Percentiles rank a stretch among this genome's conserved stretches.
These are phyloP conservation scores for Kodamaea sp. DNA, from an alignment of 1,139 yeast genomes.

Conservation along the genomic window DNA sequence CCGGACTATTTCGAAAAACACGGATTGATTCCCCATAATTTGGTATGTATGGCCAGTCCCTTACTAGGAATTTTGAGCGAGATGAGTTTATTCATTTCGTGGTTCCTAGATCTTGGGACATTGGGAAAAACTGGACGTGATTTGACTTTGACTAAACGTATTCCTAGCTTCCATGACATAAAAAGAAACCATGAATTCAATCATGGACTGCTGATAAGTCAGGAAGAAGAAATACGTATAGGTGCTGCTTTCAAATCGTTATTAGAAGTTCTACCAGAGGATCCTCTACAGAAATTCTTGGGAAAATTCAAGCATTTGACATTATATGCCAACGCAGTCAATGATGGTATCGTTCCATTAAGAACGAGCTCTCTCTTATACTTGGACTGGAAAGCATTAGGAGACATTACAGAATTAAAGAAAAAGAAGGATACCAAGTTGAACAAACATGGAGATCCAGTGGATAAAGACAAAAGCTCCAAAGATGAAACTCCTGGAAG, in stretches of 20 bases:
- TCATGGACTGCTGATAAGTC: not conserved
- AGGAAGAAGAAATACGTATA: slow-evolving; percentile 8
- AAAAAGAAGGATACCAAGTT: slow-evolving; percentile 9
- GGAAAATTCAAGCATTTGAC: slow-evolving; percentile 21
- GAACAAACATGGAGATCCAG: slow-evolving; percentile 5
- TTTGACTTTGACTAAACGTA: slow-evolving; percentile 23
- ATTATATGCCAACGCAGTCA: slow-evolving; percentile 27
- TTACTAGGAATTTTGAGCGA: slow-evolving; percentile 27
- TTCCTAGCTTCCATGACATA: slow-evolving; percentile 16
- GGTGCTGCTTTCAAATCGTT: slow-evolving; percentile 19
- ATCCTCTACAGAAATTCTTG: slow-evolving; percentile 22
- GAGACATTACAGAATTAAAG: slow-evolving; percentile 33
- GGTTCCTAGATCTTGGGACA: slow-evolving; percentile 29
- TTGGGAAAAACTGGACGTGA: slow-evolving; percentile 31
- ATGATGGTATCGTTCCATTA: slow-evolving; percentile 30
- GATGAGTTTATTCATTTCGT: slow-evolving; percentile 24
- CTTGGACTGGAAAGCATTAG: slow-evolving; percentile 29
- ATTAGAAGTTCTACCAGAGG: slow-evolving; percentile 25
- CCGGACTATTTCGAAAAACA: slow-evolving; percentile 16
- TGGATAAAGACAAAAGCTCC: slow-evolving; percentile 5
- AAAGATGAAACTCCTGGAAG: not conserved
- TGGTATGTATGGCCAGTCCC: slow-evolving; percentile 28
- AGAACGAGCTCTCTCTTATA: slow-evolving; percentile 26
- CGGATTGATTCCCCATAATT: slow-evolving; percentile 20
- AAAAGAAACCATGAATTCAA: slow-evolving; percentile 9